Percentiles rank a stretch among this genome's conserved stretches.
These are phyloP conservation scores for Euphorbia tirucalli DNA, from an alignment of 345 rosid genomes.

Conservation along the genomic window DNA sequence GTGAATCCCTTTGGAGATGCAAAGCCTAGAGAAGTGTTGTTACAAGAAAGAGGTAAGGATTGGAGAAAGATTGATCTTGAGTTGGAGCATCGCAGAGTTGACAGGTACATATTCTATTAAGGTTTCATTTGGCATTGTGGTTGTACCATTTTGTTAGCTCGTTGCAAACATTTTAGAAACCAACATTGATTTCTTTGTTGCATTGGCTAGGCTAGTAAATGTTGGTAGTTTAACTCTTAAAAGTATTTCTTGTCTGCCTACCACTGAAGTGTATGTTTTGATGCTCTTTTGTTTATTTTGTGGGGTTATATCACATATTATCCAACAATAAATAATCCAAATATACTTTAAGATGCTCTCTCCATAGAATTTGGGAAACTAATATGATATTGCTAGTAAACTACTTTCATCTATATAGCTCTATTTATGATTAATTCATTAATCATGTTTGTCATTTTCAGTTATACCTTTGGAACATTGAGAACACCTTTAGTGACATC, in stretches of 20 bases:
- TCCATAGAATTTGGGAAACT: neutral
- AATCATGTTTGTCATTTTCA: neutral
- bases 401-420: neutral
- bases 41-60: conserved; percentile 82
- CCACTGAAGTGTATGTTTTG: neutral
- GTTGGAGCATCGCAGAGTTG: conserved; percentile 80
- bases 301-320: neutral
- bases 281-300: neutral
- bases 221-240: neutral
- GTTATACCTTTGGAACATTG: neutral
- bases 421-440: neutral
- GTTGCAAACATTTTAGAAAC: neutral
- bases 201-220: neutral
- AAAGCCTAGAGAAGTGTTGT: conserved; percentile 88
- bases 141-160: neutral
- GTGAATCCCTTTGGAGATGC: conserved; percentile 97
- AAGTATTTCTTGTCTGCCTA: neutral
- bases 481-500: neutral
- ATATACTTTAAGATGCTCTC: neutral
- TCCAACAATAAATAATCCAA: neutral
- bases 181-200: neutral
- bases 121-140: conserved; percentile 9
- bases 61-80: conserved; percentile 91
- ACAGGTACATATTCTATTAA: conserved; percentile 43
- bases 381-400: neutral